A percentile compares a stretch with the other conserved stretches of the same genome.
Evolutionary conservation across 768 basidiomycete genomes (phyloP).

Genomic region (Mrakia frigida): DNA sequence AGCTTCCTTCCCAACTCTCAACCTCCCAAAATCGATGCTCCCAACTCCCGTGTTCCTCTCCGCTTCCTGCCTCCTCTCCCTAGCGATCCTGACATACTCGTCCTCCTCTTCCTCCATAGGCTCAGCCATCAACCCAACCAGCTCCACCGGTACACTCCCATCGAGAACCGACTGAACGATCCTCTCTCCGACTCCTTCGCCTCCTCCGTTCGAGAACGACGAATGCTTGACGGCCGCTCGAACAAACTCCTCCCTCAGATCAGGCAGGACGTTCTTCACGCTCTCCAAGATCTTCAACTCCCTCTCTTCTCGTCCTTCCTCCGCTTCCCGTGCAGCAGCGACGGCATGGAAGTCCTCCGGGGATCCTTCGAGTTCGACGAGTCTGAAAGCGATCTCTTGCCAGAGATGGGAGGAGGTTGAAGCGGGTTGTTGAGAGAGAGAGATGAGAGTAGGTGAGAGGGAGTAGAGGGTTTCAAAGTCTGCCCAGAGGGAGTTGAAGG

Average conservation of each 20-base stretch:
- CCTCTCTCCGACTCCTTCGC: neutral
- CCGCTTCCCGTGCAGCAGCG: neutral
- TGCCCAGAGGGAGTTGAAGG: slow-evolving; percentile 22
- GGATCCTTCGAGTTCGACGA: slow-evolving; percentile 23
- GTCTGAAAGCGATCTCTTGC: slow-evolving; percentile 18
- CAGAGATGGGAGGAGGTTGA: slow-evolving; percentile 1
- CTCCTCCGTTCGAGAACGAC: neutral
- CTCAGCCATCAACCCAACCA: slow-evolving; percentile 8
- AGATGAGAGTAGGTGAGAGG: slow-evolving; percentile 5
- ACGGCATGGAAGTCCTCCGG: neutral
- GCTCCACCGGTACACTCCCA: neutral
- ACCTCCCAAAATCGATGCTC: slow-evolving; percentile 54
- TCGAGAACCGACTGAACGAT: slow-evolving; percentile 8
- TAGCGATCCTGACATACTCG: neutral
- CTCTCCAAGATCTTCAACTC: slow-evolving; percentile 2
- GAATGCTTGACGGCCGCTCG: neutral
- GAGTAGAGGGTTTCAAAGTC: slow-evolving; percentile 26
- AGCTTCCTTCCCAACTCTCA: slow-evolving; percentile 58
- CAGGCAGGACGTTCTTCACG: neutral
- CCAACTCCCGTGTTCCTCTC: slow-evolving; percentile 3
- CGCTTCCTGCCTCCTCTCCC: slow-evolving; percentile 5
- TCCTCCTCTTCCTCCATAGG: slow-evolving; percentile 14
- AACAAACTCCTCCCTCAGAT: slow-evolving; percentile 17
- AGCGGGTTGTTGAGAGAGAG: neutral
- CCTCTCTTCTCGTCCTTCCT: slow-evolving; percentile 1